Conservation (phyloP, 2,329 filamentous ascomycete species). For the Clonostachys rosea region DNA sequence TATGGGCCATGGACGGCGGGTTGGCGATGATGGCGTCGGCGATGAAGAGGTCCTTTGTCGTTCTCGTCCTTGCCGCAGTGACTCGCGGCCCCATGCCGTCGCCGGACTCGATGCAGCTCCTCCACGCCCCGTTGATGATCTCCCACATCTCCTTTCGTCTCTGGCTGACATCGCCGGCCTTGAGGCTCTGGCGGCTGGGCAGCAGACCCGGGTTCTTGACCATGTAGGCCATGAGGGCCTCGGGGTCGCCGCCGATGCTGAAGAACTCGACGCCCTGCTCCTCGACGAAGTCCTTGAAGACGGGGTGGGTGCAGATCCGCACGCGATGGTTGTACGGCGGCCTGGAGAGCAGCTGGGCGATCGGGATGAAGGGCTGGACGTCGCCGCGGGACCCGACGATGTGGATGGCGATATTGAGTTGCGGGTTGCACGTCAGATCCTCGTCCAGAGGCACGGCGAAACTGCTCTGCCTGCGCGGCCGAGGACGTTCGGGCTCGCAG, state of each 20-base stretch:
- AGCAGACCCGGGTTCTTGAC: conserved; percentile 89
- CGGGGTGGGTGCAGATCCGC: conserved; percentile 87
- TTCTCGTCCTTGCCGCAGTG: no score
- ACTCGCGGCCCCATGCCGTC: background rate
- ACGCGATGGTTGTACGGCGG: conserved; percentile 71
- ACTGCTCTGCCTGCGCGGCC: no score
- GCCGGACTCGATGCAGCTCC: conserved; percentile 15
- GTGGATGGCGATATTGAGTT: conserved; percentile 4
- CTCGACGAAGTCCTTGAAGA: conserved; percentile 86
- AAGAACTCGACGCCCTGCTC: conserved; percentile 92
- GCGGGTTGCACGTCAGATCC: no score
- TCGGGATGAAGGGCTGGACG: conserved; percentile 94
- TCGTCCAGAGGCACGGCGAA: no score
- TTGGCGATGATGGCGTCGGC: conserved; percentile 90
- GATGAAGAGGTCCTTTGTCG: conserved; percentile 65
- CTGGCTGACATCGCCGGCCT: conserved; percentile 93
- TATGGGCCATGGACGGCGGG: conserved; percentile 93
- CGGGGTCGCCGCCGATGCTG: conserved; percentile 84
- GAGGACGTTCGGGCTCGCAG: background rate
- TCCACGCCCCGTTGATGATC: conserved; percentile 21
- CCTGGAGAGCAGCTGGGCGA: conserved; percentile 83
- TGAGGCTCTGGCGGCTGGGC: conserved; percentile 79
- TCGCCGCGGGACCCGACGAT: conserved; percentile 82
- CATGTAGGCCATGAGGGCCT: conserved; percentile 91
- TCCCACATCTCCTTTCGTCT: conserved; percentile 72